Evolutionary conservation across 495 filamentous ascomycete species (phyloP), one percentile per base, ranked within the genome.

Genomic region (Penicillium diatomitis): DNA sequence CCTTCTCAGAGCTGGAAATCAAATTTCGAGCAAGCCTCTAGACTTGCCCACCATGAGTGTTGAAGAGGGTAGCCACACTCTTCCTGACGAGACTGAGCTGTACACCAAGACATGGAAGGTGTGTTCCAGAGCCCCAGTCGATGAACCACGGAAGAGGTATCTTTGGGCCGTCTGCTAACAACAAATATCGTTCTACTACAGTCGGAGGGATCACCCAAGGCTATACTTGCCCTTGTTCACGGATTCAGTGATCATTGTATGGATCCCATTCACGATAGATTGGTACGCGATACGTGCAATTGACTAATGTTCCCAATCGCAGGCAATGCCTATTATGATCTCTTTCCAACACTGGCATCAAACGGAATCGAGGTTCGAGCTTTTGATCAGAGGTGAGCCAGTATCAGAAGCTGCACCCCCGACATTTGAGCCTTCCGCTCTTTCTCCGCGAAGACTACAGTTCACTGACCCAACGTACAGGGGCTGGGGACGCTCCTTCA

Each of bases 21-120:
- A 20, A 20, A 20, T 2, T 20, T 20, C 20, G 20, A 20, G 20
- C 20, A 20, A 20, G 20, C 20, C 20, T 20, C 20, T 20, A 20
- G 20, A 20, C 20, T 37, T 10, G 29, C 30, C 46, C 34, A 43
- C 38, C 41, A 58, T 60, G 49, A 55, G 49, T 5, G 58, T 51
- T 28, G 62, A 68, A 51, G 70, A 72, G 50, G 58, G 68, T 34
- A 60, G 56, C n/a, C 60, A 64, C 42, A 50, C 43, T 8, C 56
- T 69, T 5, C 57, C 60, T 6, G 84, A 82, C 48, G 81, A 78
- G 40, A 63, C 66, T 8, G 74, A 71, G 55, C 71, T 94, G 38
- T 91, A 87, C 71, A 87, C 85, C 43, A 95, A 94, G 64, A 86
- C 84, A 35, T 96, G 88, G 88, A 82, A 79, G 70, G 88, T 92